phyloP scores from a whole-genome alignment of 441 rosid genomes.

The Pelargonium australe region DNA sequence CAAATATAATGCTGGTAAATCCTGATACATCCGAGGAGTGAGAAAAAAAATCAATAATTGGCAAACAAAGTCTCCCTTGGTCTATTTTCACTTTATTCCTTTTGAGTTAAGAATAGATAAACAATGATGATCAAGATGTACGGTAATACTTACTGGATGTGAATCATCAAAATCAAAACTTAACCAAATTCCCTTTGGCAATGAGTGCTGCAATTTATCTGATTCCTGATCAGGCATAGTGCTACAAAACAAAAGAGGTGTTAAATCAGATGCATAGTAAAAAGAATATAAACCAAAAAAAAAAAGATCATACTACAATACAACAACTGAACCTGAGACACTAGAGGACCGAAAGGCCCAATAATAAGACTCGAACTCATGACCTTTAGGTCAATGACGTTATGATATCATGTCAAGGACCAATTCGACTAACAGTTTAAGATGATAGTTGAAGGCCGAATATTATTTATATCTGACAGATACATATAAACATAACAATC shows the following conservation, averaged over 20 bases:
- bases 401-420: no score
- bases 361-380: no score
- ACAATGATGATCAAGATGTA: constrained; percentile 7
- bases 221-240: constrained; percentile 43
- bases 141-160: constrained; percentile 58
- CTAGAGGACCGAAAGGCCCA: no score
- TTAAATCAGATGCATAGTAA: constrained; percentile 11
- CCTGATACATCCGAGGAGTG: constrained; percentile 45
- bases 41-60: constrained; percentile 8
- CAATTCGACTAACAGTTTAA: background rate
- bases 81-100: background rate
- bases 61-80: background rate
- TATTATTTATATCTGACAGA: no score
- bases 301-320: no score
- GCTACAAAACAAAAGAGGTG: constrained; percentile 31
- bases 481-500: background rate
- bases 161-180: constrained; percentile 80
- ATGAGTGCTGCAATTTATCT: constrained; percentile 36
- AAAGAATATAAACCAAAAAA: no score
- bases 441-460: no score
- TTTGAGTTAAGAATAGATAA: background rate
- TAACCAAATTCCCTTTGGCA: constrained; percentile 80
- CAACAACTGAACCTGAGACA: no score
- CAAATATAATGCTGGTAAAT: constrained; percentile 76
- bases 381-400: no score